Conservation (phyloP, 2,329 filamentous ascomycete genomes). For the Emergomyces pasteurianus region DNA sequence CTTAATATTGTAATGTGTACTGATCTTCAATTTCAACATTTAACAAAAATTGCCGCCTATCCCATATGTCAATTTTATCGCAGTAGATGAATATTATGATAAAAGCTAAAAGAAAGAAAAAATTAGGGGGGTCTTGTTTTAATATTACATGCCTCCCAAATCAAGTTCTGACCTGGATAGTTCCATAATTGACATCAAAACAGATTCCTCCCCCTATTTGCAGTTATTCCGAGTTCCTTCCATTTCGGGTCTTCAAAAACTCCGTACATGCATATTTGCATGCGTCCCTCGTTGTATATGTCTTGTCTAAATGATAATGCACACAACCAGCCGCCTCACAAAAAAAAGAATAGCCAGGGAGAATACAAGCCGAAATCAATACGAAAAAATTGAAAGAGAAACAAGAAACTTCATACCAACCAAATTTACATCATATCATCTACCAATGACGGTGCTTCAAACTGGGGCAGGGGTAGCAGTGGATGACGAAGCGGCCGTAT, state of each 20-base stretch:
- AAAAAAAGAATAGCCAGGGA: not conserved
- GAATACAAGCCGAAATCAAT: not conserved
- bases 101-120: not conserved
- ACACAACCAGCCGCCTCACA: not conserved
- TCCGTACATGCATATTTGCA: not conserved
- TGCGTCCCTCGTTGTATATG: not conserved
- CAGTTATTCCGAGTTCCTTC: not conserved
- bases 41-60: not conserved
- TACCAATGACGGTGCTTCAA: not conserved
- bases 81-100: not conserved
- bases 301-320: not conserved
- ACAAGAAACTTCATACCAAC: not conserved
- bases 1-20: not conserved
- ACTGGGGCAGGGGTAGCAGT: not conserved
- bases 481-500: not conserved
- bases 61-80: not conserved
- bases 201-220: not conserved
- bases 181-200: not conserved
- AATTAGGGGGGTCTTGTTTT: not conserved
- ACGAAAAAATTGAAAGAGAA: not conserved
- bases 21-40: not conserved
- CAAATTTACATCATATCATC: not conserved
- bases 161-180: not conserved
- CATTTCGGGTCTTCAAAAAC: not conserved
- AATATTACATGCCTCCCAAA: not conserved